Evolutionary conservation across 257 asterid genomes (phyloP).

Genomic region (Cynanchum wilfordii): DNA sequence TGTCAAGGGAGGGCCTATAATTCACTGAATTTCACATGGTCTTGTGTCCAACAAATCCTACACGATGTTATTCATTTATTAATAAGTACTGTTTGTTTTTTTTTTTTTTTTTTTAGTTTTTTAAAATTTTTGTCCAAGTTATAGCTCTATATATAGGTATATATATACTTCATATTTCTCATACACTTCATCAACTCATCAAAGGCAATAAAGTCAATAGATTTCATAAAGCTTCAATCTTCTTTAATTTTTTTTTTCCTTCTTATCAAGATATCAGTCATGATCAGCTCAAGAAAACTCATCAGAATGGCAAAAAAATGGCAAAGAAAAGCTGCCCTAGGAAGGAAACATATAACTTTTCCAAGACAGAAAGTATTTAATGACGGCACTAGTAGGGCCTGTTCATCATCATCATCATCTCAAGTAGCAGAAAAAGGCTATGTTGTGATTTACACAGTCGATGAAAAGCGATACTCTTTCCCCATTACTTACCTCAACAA

Average conservation of each 20-base stretch:
- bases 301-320: conserved; percentile 10
- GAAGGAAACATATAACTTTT: conserved; percentile 18
- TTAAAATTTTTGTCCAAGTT: no score
- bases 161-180: not conserved
- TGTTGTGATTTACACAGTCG: conserved; percentile 15
- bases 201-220: not conserved
- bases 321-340: conserved; percentile 15
- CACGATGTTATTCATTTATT: not conserved
- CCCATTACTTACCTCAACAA: conserved; percentile 12
- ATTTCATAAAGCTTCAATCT: no score
- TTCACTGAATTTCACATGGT: not conserved
- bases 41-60: not conserved
- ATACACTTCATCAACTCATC: not conserved
- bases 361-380: no score
- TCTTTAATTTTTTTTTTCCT: not conserved
- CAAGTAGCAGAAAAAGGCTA: conserved; percentile 19
- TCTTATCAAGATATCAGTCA: not conserved
- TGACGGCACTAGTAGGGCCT: no score
- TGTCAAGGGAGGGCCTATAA: not conserved
- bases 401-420: not conserved
- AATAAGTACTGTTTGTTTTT: not conserved
- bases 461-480: not conserved
- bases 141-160: no score
- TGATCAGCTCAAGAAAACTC: conserved; percentile 15
- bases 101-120: no score